Conservation (phyloP, 305 asterid species). For the Ajuga reptans region DNA sequence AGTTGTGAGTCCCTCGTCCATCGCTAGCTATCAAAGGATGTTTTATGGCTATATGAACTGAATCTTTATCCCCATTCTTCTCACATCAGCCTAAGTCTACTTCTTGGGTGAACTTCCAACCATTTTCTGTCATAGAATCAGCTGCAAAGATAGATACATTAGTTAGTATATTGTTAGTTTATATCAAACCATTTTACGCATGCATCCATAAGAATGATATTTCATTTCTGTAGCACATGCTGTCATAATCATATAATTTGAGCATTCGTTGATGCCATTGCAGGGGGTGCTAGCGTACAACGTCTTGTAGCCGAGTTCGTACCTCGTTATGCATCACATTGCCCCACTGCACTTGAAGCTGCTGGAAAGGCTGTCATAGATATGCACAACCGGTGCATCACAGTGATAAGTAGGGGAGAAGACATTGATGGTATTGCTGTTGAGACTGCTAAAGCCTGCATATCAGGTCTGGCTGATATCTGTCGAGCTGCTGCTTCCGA, state of each 20-base stretch:
- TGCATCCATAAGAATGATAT: neutral
- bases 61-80: neutral
- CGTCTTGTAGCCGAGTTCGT: constrained; percentile 67
- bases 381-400: constrained; percentile 55
- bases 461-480: constrained; percentile 64
- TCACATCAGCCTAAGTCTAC: neutral
- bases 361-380: constrained; percentile 54
- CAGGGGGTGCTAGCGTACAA: constrained; percentile 64
- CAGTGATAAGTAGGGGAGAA: constrained; percentile 47
- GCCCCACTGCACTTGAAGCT: constrained; percentile 76
- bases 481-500: constrained; percentile 57
- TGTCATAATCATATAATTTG: neutral
- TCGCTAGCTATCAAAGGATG: neutral
- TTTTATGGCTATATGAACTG: neutral
- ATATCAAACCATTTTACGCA: constrained; percentile 2
- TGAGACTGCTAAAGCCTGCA: constrained; percentile 77
- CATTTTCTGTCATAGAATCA: neutral
- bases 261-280: constrained; percentile 18
- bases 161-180: constrained; percentile 5
- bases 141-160: constrained; percentile 1
- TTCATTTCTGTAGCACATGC: neutral
- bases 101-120: neutral
- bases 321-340: constrained; percentile 67
- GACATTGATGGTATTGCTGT: constrained; percentile 62
- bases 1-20: neutral